Evolutionary conservation across 257 asterid species (phyloP).

Genomic region (Orobanche coerulescens): DNA sequence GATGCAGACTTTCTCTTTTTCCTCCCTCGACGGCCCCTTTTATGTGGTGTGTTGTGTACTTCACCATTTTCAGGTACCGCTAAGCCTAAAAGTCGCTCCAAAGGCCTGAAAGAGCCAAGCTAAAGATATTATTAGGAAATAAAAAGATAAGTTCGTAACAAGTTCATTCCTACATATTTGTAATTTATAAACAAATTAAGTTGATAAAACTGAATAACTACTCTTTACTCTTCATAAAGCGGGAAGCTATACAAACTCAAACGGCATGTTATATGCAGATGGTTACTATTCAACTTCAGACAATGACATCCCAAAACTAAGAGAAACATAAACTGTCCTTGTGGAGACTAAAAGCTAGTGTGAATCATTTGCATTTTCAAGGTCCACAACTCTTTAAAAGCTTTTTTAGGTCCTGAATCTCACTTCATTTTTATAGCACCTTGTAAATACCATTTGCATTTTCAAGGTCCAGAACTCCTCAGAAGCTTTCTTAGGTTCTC

Average conservation of each 20-base stretch:
- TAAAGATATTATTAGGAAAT: constrained; percentile 1
- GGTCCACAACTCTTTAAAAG: constrained; percentile 4
- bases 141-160: background rate
- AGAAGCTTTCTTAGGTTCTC: background rate
- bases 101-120: constrained; percentile 38
- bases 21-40: constrained; percentile 55
- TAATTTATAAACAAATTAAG: constrained; percentile 11
- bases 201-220: background rate
- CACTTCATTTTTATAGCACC: constrained; percentile 11
- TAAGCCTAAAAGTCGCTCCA: constrained; percentile 47
- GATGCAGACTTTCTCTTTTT: constrained; percentile 73
- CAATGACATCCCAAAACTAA: constrained; percentile 14
- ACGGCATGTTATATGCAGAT: background rate
- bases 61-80: constrained; percentile 36
- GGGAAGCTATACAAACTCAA: background rate
- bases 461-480: constrained; percentile 12
- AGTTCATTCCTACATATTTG: background rate
- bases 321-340: background rate
- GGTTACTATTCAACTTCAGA: background rate
- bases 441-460: background rate
- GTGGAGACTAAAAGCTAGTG: constrained; percentile 9
- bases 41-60: constrained; percentile 28
- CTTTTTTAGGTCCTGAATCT: constrained; percentile 5
- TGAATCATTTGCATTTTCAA: constrained; percentile 19
- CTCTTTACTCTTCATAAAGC: constrained; percentile 3